These are phyloP conservation scores for Pouteria glomerata DNA, from an alignment of 148 eudicot species.

Conservation along the genomic window DNA sequence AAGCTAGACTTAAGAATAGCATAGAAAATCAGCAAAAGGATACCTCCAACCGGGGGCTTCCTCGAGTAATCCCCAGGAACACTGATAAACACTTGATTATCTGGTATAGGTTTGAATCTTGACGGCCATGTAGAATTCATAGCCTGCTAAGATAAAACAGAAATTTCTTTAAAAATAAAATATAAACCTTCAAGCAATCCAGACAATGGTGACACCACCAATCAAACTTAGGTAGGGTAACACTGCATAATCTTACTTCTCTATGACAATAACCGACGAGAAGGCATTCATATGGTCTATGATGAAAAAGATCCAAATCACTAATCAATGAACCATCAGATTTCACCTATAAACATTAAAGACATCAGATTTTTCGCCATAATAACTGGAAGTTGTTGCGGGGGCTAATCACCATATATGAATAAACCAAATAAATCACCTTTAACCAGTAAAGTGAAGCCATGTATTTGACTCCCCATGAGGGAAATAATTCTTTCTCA, in stretches of 20 bases:
- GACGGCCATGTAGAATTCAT: slow-evolving; percentile 25
- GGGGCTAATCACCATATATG: neutral
- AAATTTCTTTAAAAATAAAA: neutral
- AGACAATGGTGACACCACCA: neutral
- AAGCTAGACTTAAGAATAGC: neutral
- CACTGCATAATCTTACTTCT: slow-evolving; percentile 29
- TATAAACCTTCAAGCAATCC: neutral
- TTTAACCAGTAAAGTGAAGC: slow-evolving; percentile 86
- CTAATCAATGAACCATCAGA: slow-evolving; percentile 71
- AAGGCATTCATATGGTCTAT: slow-evolving; percentile 95
- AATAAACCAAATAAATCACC: slow-evolving; percentile 28
- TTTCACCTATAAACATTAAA: slow-evolving; percentile 55
- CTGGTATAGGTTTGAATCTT: slow-evolving; percentile 34
- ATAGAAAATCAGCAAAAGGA: neutral
- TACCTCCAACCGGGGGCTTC: slow-evolving; percentile 95
- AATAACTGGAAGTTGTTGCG: neutral
- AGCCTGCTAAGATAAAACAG: slow-evolving; percentile 33
- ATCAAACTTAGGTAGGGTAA: slow-evolving; percentile 1
- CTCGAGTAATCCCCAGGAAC: slow-evolving; percentile 95
- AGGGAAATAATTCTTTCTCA: slow-evolving; percentile 80
- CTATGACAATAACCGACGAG: slow-evolving; percentile 57
- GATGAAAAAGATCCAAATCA: slow-evolving; percentile 90
- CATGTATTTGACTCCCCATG: slow-evolving; percentile 78
- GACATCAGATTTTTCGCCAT: neutral
- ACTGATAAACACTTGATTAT: slow-evolving; percentile 62